Evolutionary conservation across 352 stramenopile species (phyloP).

Genomic region (Phytopythium ostracodes): DNA sequence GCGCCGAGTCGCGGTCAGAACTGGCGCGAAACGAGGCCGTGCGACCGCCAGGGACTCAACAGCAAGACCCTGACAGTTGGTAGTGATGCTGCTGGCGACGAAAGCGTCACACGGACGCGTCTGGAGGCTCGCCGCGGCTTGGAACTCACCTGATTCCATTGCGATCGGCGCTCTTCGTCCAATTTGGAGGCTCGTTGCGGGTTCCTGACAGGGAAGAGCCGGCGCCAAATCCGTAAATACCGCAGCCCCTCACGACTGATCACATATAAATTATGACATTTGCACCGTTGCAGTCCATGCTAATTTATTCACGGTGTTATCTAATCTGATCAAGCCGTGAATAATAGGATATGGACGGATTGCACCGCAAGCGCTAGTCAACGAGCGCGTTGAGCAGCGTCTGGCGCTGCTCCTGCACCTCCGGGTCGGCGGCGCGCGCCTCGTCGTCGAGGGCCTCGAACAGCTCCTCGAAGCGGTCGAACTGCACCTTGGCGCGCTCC

Average conservation of each 20-base stretch:
- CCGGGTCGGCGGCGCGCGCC: slow-evolving; percentile 50
- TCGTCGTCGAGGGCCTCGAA: slow-evolving; percentile 73
- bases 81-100: background rate
- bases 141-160: slow-evolving; percentile 1
- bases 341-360: background rate
- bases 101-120: background rate
- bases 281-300: background rate
- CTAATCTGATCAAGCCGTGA: background rate
- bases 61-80: background rate
- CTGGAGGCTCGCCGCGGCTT: background rate
- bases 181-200: too few relatives aligned
- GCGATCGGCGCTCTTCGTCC: background rate
- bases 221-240: background rate
- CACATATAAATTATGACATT: too few relatives aligned
- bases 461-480: slow-evolving; percentile 81
- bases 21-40: background rate
- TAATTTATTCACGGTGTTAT: background rate
- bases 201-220: too few relatives aligned
- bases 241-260: background rate
- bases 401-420: slow-evolving; percentile 75
- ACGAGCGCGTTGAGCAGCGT: slow-evolving; percentile 61
- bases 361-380: slow-evolving; percentile 22
- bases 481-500: slow-evolving; percentile 80
- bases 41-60: background rate
- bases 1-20: background rate